These are phyloP conservation scores for Pezicula radicicola DNA, from an alignment of 2,329 filamentous ascomycete genomes.

Conservation along the genomic window DNA sequence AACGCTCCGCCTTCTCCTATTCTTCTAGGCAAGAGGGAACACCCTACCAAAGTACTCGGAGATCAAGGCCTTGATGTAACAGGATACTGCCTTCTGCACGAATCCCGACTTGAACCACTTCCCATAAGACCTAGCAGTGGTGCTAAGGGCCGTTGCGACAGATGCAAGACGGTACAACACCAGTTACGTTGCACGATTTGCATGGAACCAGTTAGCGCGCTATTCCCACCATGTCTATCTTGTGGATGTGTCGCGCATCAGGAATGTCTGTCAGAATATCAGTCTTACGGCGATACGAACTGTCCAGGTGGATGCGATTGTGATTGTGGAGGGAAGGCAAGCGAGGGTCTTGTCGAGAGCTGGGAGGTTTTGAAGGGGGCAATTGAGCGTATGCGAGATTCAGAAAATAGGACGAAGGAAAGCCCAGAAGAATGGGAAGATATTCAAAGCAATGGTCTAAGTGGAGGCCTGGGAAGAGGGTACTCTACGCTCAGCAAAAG, in stretches of 20 bases:
- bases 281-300: constrained; percentile 38
- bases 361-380: constrained; percentile 53
- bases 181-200: constrained; percentile 63
- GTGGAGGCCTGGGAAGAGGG: constrained; percentile 16
- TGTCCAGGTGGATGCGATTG: constrained; percentile 66
- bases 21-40: constrained; percentile 53
- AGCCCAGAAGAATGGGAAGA: constrained; percentile 8
- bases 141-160: constrained; percentile 45
- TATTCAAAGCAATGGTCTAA: constrained; percentile 8
- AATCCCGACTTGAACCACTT: constrained; percentile 58
- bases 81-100: constrained; percentile 60
- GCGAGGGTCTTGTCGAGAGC: constrained; percentile 55
- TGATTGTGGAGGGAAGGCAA: constrained; percentile 55
- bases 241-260: constrained; percentile 63
- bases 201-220: constrained; percentile 54
- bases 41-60: constrained; percentile 40
- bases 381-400: constrained; percentile 24
- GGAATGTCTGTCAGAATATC: constrained; percentile 37
- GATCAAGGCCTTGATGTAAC: constrained; percentile 57
- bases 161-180: constrained; percentile 51
- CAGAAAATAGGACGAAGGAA: constrained; percentile 6
- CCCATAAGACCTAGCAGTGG: constrained; percentile 35
- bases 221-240: constrained; percentile 59
- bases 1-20: constrained; percentile 43
- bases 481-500: constrained; percentile 25